Base-by-base conservation (phyloP, 305 asterid genomes). In the Fraxinus baroniana region DNA sequence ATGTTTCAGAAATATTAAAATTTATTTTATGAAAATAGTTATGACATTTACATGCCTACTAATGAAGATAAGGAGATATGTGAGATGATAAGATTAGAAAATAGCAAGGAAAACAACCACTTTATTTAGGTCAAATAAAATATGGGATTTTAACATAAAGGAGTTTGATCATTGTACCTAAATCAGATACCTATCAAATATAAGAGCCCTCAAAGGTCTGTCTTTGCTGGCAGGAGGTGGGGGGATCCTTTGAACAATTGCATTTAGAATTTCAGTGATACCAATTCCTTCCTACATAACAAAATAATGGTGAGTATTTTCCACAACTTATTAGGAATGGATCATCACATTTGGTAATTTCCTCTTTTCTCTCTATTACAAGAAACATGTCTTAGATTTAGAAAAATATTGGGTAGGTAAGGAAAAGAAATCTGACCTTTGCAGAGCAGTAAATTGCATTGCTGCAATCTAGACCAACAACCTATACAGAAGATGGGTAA, bases 391-490 rank as follows among this genome's bases (percentile, higher is more conserved):
- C 35, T 30, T 24, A 46, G 73, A 68, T 62, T 33, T 46, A 76
- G 77, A 83, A 72, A 72, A 62, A 82, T 71, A 66, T 26, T 66
- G 35, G 7, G 36, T 66, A 15, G 35, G 35, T 12, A 35, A 79
- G 9, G 73, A 80, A 80, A 57, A 49, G 28, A 68, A 81, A 81
- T 80, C 88, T 74, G 84, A 94, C 99, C 99, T 96, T 96, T 41
- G 99, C 99, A 15, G 98, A 96, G 94, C 98, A 91, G 87, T 86
- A 79, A 85, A 94, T 96, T 83, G 98, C 98, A 85, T 94, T 84
- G 84, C 97, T 93, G 86, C 99, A 94, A 84, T 96, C 99, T 87
- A 96, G 92, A 79, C 99, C 99, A 82, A 94, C 86, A 83, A 96
- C 88, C 99, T 96, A 86, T 17, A 79, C 87, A 89, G 84, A 83